Percentiles rank a stretch among this genome's conserved stretches.
These are phyloP conservation scores for Aspergillus udagawae DNA, from an alignment of 2,329 filamentous ascomycete species.

Conservation along the genomic window DNA sequence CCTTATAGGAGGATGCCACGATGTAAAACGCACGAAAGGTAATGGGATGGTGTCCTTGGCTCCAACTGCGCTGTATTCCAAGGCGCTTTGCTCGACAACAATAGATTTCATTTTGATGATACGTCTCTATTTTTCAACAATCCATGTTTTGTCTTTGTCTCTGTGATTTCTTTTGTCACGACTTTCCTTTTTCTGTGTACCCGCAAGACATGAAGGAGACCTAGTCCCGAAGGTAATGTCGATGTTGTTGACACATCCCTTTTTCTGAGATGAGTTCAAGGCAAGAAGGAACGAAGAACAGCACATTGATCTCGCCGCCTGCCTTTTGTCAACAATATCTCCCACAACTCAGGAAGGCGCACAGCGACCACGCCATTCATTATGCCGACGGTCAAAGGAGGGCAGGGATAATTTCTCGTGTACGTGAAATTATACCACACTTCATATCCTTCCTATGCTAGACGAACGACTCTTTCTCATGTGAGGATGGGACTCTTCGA, in stretches of 20 bases:
- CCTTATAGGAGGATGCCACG: constrained; percentile 6
- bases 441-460: neutral
- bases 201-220: neutral
- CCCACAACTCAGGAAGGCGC: neutral
- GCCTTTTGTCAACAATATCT: neutral
- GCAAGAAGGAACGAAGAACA: neutral
- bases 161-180: constrained; percentile 1
- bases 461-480: neutral
- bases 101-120: constrained; percentile 24
- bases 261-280: neutral
- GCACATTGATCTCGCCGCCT: neutral
- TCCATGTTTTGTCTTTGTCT: constrained; percentile 1
- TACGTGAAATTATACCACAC: neutral
- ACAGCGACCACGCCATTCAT: neutral
- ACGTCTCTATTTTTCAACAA: constrained; percentile 5
- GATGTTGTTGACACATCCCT: neutral
- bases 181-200: neutral
- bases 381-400: neutral
- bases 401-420: neutral
- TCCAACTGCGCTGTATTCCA: constrained; percentile 6
- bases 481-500: constrained; percentile 12
- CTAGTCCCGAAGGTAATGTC: neutral
- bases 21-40: constrained; percentile 27
- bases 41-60: constrained; percentile 20
- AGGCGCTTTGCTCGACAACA: constrained; percentile 22